These are phyloP conservation scores for Xylaria bambusicola DNA, from an alignment of 495 filamentous ascomycete species.

Conservation along the genomic window DNA sequence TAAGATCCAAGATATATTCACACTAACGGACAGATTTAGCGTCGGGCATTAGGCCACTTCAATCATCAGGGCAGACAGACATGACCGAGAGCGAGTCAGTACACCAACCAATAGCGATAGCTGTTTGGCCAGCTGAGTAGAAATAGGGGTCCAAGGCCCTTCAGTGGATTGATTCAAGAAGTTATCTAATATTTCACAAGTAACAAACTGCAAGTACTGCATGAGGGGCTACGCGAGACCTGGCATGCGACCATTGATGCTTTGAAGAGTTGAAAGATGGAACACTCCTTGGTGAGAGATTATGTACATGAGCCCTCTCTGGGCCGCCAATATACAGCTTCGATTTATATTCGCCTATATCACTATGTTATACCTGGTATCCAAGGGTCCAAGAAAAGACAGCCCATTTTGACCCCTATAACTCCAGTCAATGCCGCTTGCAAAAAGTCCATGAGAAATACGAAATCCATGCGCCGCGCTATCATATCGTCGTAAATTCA, in stretches of 20 bases:
- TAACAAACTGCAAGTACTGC: too few relatives aligned
- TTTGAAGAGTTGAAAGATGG: too few relatives aligned
- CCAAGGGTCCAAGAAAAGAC: neutral
- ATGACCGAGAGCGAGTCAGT: too few relatives aligned
- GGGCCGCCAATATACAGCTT: neutral
- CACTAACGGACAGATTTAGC: too few relatives aligned
- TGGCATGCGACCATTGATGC: too few relatives aligned
- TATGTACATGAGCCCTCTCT: too few relatives aligned
- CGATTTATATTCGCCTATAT: neutral
- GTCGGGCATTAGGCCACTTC: too few relatives aligned
- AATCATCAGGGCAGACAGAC: too few relatives aligned
- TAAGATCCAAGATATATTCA: too few relatives aligned
- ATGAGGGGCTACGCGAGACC: too few relatives aligned
- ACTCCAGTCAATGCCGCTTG: conserved; percentile 30
- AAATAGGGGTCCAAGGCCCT: neutral
- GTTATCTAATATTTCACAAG: too few relatives aligned
- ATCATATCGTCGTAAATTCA: conserved; percentile 22
- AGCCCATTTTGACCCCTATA: conserved; percentile 21
- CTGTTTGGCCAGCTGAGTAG: neutral
- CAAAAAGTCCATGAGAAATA: conserved; percentile 7
- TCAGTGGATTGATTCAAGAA: neutral
- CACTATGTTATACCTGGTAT: neutral
- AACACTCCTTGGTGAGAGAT: too few relatives aligned
- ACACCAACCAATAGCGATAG: neutral
- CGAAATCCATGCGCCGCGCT: conserved; percentile 33